phyloP scores from a whole-genome alignment of 2,329 filamentous ascomycete genomes.

The Cercospora citrullina region DNA sequence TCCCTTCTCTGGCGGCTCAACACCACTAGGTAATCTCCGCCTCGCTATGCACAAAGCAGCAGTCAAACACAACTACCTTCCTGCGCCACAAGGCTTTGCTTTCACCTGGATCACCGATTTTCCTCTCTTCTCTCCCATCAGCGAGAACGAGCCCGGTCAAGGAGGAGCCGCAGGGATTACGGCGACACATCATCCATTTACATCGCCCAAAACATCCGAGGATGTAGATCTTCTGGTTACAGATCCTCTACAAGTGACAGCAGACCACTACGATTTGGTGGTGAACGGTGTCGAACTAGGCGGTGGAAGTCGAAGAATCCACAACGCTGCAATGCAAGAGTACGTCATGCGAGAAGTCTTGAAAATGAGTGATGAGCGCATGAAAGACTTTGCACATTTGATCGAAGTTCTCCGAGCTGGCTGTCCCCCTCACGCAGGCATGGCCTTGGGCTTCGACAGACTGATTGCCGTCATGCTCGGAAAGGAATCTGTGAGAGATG shows the following conservation, averaged over 20 bases:
- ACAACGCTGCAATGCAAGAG: slow-evolving; percentile 78
- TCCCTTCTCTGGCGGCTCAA: slow-evolving; percentile 71
- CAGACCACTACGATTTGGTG: slow-evolving; percentile 93
- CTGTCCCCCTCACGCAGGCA: slow-evolving; percentile 91
- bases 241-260: slow-evolving; percentile 70
- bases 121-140: slow-evolving; percentile 79
- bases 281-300: slow-evolving; percentile 94
- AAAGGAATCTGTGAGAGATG: slow-evolving; percentile 77
- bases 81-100: slow-evolving; percentile 54
- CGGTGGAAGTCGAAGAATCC: slow-evolving; percentile 89
- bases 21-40: slow-evolving; percentile 69
- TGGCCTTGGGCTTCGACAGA: slow-evolving; percentile 89
- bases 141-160: slow-evolving; percentile 70
- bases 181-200: slow-evolving; percentile 94
- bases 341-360: slow-evolving; percentile 82
- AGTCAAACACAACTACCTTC: slow-evolving; percentile 61
- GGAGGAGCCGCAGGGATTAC: slow-evolving; percentile 77
- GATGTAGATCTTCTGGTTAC: slow-evolving; percentile 75
- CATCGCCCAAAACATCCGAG: slow-evolving; percentile 69
- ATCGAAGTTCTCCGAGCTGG: slow-evolving; percentile 78
- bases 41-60: slow-evolving; percentile 68
- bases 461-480: slow-evolving; percentile 77
- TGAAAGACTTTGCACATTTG: slow-evolving; percentile 82
- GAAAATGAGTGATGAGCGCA: slow-evolving; percentile 68
- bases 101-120: slow-evolving; percentile 90